These are phyloP conservation scores for Fragaria ananassa DNA, from an alignment of 306 rosid species.

Conservation along the genomic window DNA sequence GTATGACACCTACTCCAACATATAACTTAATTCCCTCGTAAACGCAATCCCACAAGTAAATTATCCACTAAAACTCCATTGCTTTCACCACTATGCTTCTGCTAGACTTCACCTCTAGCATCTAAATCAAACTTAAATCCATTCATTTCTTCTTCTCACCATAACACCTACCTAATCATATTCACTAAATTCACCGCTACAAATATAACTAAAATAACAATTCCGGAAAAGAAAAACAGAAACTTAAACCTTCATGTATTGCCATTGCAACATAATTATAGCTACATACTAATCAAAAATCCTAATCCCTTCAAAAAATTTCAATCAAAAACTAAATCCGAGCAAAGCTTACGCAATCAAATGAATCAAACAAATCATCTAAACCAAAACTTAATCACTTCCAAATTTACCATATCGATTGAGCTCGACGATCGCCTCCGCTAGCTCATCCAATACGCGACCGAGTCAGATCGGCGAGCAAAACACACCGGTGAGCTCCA, in stretches of 20 bases:
- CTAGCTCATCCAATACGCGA: conserved; percentile 80
- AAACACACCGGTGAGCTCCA: conserved; percentile 24
- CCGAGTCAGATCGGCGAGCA: conserved; percentile 48
- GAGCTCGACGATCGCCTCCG: conserved; percentile 52
- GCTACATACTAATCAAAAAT: conserved; percentile 4
- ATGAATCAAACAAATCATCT: conserved; percentile 39
- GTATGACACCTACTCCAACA: background rate
- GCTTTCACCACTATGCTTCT: background rate
- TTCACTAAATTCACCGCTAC: background rate
- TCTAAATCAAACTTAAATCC: background rate
- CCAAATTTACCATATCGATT: conserved; percentile 74
- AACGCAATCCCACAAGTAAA: background rate
- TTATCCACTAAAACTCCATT: background rate
- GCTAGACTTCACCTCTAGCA: background rate
- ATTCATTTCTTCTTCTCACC: background rate
- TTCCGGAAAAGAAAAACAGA: background rate
- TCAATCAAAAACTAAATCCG: conserved; percentile 16
- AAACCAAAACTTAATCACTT: background rate
- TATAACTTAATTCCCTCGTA: background rate
- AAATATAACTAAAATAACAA: background rate
- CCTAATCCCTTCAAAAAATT: background rate
- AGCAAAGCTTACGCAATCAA: conserved; percentile 27
- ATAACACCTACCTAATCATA: background rate
- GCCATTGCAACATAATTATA: background rate
- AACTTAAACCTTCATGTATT: background rate